Conservation (phyloP, 2,329 filamentous ascomycete species). For the Fusarium secorum region DNA sequence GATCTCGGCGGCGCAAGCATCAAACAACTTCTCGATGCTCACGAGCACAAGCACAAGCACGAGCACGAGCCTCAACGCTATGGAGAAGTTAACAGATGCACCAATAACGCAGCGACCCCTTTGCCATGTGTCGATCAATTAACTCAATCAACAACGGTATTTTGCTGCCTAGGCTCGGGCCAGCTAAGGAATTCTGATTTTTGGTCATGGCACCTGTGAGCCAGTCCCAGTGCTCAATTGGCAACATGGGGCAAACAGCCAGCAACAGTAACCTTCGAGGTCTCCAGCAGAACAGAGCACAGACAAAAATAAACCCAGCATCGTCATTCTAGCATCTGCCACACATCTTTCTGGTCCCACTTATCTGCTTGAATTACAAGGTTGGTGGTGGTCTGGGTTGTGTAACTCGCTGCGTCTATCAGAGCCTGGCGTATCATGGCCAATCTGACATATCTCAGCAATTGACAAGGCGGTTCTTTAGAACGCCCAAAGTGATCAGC, state of each 20-base stretch:
- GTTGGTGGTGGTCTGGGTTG: background rate
- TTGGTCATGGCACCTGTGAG: background rate
- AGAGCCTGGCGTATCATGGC: background rate
- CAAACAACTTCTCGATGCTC: constrained; percentile 7
- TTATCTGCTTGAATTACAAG: constrained; percentile 10
- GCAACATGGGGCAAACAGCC: constrained; percentile 6
- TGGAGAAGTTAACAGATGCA: background rate
- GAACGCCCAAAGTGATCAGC: background rate
- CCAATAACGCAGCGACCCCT: constrained; percentile 6
- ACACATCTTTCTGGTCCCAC: constrained; percentile 20
- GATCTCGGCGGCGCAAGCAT: constrained; percentile 15
- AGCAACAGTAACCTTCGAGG: background rate
- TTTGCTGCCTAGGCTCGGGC: constrained; percentile 28
- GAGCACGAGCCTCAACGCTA: constrained; percentile 28
- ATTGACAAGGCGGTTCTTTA: constrained; percentile 3
- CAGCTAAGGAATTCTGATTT: background rate
- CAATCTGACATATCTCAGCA: constrained; percentile 4
- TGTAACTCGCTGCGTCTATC: constrained; percentile 19
- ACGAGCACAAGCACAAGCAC: constrained; percentile 21
- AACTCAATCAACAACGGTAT: constrained; percentile 2
- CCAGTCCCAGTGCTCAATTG: constrained; percentile 10
- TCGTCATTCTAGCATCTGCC: constrained; percentile 14
- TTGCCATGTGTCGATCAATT: constrained; percentile 9
- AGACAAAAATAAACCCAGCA: constrained; percentile 15
- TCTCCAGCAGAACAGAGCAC: constrained; percentile 16